Evolutionary conservation across 169 alveolate species (phyloP).

Genomic region (Theileria equi): DNA sequence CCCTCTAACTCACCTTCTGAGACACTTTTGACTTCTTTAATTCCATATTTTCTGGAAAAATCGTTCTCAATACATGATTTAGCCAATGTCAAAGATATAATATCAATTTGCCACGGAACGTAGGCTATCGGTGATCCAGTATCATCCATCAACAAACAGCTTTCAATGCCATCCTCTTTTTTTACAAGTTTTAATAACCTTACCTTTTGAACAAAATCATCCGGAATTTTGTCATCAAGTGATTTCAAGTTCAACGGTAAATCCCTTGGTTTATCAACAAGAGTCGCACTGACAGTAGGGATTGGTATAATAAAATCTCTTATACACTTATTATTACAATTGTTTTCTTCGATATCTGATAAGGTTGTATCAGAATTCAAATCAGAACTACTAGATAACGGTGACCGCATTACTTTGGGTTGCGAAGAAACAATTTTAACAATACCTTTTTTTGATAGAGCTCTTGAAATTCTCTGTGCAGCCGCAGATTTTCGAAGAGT

Average conservation of each 20-base stretch:
- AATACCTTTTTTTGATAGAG: conserved; percentile 2
- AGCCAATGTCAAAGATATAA: conserved; percentile 55
- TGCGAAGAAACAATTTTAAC: background rate
- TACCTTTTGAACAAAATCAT: too few relatives aligned
- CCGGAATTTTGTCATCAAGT: too few relatives aligned
- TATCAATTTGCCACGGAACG: conserved; percentile 64
- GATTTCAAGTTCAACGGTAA: too few relatives aligned
- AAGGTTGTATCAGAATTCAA: too few relatives aligned
- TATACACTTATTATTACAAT: too few relatives aligned
- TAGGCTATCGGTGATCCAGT: conserved; percentile 40
- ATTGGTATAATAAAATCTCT: too few relatives aligned
- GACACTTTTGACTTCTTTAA: conserved; percentile 9
- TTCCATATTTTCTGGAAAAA: conserved; percentile 54
- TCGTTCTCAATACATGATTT: conserved; percentile 52
- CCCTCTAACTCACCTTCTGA: conserved; percentile 24
- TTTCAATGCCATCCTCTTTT: conserved; percentile 32
- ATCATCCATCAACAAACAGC: conserved; percentile 45
- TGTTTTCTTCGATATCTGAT: background rate
- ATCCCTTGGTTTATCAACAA: too few relatives aligned
- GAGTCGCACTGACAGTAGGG: background rate
- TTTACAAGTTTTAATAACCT: conserved; percentile 36
- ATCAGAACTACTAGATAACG: too few relatives aligned
- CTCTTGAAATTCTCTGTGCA: conserved; percentile 1
- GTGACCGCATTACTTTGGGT: too few relatives aligned
- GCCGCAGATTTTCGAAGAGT: conserved; percentile 5